Evolutionary conservation across 345 rosid genomes (phyloP).

Genomic region (Eucalyptus erythrocorys): DNA sequence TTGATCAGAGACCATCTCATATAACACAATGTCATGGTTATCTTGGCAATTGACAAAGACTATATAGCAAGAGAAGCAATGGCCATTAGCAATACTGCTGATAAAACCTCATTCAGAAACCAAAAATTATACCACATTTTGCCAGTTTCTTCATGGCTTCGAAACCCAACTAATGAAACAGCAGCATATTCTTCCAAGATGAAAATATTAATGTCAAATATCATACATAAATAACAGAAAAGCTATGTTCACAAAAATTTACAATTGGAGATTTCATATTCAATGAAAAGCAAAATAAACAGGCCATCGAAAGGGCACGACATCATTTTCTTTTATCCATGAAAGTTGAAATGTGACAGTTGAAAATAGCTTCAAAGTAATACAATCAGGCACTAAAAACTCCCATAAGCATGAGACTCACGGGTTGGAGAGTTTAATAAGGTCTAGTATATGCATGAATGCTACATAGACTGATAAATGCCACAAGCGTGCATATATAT

Average conservation of each 20-base stretch:
- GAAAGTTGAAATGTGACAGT: not conserved
- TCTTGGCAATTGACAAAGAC: not conserved
- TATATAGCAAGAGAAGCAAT: not conserved
- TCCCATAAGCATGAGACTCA: not conserved
- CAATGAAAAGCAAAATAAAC: not conserved
- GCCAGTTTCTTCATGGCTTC: not conserved
- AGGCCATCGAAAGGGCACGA: not conserved
- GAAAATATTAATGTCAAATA: not conserved
- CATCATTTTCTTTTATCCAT: not conserved
- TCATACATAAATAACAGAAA: not conserved
- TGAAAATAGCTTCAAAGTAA: not conserved
- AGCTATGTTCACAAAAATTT: not conserved
- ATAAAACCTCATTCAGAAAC: not conserved
- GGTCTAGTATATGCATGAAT: not conserved
- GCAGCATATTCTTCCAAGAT: not conserved
- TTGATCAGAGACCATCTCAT: not conserved
- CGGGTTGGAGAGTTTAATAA: not conserved
- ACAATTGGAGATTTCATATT: not conserved
- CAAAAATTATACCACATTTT: not conserved
- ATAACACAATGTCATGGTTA: not conserved
- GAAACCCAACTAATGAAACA: not conserved
- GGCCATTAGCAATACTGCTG: not conserved
- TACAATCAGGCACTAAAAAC: not conserved
- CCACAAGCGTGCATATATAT: not conserved
- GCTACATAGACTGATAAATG: not conserved